These are phyloP conservation scores for Paramarasmius palmivorus DNA, from an alignment of 1,284 basidiomycete species.

Conservation along the genomic window DNA sequence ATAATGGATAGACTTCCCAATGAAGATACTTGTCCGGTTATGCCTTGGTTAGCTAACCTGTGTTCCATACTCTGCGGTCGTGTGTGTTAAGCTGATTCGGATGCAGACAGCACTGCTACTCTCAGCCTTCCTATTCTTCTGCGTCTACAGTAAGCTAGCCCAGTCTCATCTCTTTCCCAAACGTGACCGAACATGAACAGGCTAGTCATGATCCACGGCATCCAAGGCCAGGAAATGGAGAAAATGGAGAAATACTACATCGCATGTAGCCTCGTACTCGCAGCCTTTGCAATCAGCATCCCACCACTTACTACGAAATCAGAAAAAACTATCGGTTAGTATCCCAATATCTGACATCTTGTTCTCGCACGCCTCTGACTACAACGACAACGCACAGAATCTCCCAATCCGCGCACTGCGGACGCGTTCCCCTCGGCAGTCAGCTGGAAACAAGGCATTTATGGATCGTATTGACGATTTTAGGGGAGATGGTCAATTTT, in stretches of 20 bases:
- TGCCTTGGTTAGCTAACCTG: too few relatives aligned
- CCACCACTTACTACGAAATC: not conserved
- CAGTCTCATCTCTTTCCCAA: too few relatives aligned
- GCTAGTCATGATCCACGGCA: not conserved
- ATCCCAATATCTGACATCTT: not conserved
- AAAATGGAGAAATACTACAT: slow-evolving; percentile 1
- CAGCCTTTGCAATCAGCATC: not conserved
- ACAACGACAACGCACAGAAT: not conserved
- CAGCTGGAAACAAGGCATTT: not conserved
- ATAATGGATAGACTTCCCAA: too few relatives aligned
- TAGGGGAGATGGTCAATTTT: not conserved
- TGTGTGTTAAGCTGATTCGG: too few relatives aligned
- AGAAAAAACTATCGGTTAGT: not conserved
- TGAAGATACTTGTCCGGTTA: too few relatives aligned
- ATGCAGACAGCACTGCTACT: too few relatives aligned
- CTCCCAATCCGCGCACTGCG: too few relatives aligned
- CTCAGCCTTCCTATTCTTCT: not conserved
- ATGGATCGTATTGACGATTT: not conserved
- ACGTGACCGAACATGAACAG: not conserved
- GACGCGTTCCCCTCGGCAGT: too few relatives aligned
- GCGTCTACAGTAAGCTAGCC: not conserved
- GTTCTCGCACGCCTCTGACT: too few relatives aligned
- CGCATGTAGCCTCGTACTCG: not conserved
- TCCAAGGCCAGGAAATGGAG: not conserved
- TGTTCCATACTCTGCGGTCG: too few relatives aligned